Conservation (phyloP, 192 early-diverging fungal genomes). For the Rhizophlyctis rosea region DNA sequence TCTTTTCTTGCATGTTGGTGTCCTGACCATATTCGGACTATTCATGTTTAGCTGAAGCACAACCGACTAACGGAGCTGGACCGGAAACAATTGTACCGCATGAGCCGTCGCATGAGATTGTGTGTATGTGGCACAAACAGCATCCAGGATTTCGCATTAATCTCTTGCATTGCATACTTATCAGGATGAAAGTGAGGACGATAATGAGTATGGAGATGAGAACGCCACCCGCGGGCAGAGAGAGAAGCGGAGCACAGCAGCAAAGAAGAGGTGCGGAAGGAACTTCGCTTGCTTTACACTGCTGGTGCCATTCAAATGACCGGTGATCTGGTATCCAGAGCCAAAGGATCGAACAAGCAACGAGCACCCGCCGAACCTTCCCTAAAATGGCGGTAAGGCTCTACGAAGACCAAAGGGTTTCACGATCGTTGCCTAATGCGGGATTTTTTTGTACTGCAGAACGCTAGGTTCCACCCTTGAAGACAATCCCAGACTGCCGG, state of each 20-base stretch:
- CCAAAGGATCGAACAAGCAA: conserved; percentile 4
- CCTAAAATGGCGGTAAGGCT: conserved; percentile 36
- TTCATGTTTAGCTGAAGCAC: neutral
- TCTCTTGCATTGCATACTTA: neutral
- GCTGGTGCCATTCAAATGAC: too few species aligned
- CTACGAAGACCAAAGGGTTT: conserved; percentile 12
- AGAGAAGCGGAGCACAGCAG: neutral
- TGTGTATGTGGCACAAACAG: neutral
- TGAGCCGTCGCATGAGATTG: neutral
- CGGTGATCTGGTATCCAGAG: neutral
- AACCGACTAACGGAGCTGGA: neutral
- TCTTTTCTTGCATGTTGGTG: conserved; percentile 2
- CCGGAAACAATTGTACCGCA: neutral
- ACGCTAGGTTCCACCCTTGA: neutral
- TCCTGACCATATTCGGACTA: neutral
- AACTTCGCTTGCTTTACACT: neutral
- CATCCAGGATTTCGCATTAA: too few species aligned
- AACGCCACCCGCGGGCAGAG: conserved; percentile 3
- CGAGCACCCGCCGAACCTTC: conserved; percentile 35
- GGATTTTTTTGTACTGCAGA: too few species aligned
- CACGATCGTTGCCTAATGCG: too few species aligned
- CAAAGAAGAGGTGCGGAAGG: conserved; percentile 8
- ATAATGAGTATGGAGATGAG: conserved; percentile 15
- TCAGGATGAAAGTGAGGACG: conserved; percentile 14
- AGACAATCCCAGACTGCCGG: too few species aligned